These are phyloP conservation scores for Blastobotrys capitulatus DNA, from an alignment of 1,139 yeast species.

Conservation along the genomic window DNA sequence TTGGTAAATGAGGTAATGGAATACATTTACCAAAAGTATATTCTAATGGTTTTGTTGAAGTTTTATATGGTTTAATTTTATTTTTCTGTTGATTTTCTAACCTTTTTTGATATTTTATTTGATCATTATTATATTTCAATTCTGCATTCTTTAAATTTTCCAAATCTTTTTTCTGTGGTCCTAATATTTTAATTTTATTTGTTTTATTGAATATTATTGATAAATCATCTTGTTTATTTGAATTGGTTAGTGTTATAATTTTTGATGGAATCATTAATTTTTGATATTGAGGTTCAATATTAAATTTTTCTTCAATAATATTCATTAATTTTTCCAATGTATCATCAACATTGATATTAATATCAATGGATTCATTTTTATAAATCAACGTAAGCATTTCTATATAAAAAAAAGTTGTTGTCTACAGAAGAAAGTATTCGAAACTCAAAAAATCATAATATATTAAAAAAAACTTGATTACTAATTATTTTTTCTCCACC, in stretches of 20 bases:
- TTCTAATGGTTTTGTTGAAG: slow-evolving; percentile 7
- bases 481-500: not conserved
- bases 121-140: slow-evolving; percentile 17
- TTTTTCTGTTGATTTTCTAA: slow-evolving; percentile 4
- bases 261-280: slow-evolving; percentile 30
- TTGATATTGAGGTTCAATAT: slow-evolving; percentile 27
- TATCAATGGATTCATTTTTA: not conserved
- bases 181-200: not conserved
- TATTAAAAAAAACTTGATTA: too few relatives aligned
- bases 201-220: not conserved
- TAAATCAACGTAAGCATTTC: not conserved
- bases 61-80: slow-evolving; percentile 2
- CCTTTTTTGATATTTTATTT: slow-evolving; percentile 15
- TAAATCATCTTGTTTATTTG: slow-evolving; percentile 4
- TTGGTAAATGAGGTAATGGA: slow-evolving; percentile 32
- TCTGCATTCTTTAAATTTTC: slow-evolving; percentile 24
- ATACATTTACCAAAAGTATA: slow-evolving; percentile 35
- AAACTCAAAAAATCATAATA: too few relatives aligned
- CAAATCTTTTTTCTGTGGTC: not conserved
- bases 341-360: slow-evolving; percentile 16
- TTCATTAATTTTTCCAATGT: slow-evolving; percentile 22
- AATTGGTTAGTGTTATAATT: slow-evolving; percentile 20
- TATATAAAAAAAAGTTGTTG: too few relatives aligned
- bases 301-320: slow-evolving; percentile 26
- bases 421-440: too few relatives aligned